Conservation (phyloP, 192 early-diverging fungal species). For the Coemansia asiatica region DNA sequence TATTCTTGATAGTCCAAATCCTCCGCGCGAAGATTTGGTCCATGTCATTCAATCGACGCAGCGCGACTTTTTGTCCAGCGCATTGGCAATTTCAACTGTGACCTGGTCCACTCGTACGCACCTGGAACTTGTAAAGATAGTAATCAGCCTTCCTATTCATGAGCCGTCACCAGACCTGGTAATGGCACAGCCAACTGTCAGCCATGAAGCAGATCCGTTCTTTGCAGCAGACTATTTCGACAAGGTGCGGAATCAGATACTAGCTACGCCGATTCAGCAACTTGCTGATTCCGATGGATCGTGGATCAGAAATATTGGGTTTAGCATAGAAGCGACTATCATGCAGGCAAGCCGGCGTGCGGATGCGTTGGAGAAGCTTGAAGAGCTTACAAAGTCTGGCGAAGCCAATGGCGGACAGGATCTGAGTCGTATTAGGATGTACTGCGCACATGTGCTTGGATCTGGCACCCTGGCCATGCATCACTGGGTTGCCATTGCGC, state of each 20-base stretch:
- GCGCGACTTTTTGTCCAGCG: conserved; percentile 41
- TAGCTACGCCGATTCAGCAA: conserved; percentile 23
- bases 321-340: conserved; percentile 51
- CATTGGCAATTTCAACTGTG: conserved; percentile 37
- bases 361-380: conserved; percentile 38
- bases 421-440: conserved; percentile 21
- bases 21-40: conserved; percentile 39
- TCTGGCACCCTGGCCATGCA: conserved; percentile 20
- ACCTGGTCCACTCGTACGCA: conserved; percentile 46
- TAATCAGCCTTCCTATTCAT: conserved; percentile 27
- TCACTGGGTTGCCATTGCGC: conserved; percentile 43
- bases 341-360: conserved; percentile 41
- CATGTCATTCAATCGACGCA: conserved; percentile 42
- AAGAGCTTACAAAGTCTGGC: conserved; percentile 24
- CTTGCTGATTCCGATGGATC: conserved; percentile 35
- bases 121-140: conserved; percentile 54
- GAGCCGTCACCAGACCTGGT: conserved; percentile 27
- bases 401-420: conserved; percentile 11
- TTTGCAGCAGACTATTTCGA: conserved; percentile 47
- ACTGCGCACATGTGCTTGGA: conserved; percentile 43
- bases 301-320: conserved; percentile 48
- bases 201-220: conserved; percentile 44
- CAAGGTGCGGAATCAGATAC: conserved; percentile 27
- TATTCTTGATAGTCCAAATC: conserved; percentile 46
- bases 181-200: conserved; percentile 21